Conservation (phyloP, 495 filamentous ascomycete genomes). For the Lophium mytilinum region DNA sequence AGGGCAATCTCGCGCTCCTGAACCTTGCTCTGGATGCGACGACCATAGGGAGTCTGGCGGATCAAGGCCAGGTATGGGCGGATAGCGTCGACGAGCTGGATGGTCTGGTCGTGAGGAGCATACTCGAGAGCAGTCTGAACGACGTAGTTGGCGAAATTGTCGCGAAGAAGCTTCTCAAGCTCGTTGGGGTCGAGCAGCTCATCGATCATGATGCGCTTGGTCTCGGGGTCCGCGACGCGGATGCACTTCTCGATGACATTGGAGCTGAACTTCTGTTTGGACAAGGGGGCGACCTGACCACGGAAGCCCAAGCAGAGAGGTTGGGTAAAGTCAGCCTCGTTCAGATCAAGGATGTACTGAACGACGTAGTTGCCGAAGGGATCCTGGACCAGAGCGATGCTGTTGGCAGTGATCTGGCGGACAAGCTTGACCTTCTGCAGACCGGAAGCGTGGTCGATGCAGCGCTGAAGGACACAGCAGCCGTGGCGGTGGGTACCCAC, state of each 20-base stretch:
- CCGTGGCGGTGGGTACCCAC: conserved; percentile 97
- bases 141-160: conserved; percentile 94
- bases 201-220: conserved; percentile 71
- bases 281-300: conserved; percentile 64
- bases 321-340: conserved; percentile 71
- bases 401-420: conserved; percentile 71
- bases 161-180: conserved; percentile 77
- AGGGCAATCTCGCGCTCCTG: conserved; percentile 31
- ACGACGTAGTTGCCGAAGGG: conserved; percentile 98
- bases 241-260: conserved; percentile 98
- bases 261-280: conserved; percentile 97
- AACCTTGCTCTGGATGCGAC: conserved; percentile 85
- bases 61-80: conserved; percentile 76
- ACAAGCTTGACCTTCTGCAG: conserved; percentile 82
- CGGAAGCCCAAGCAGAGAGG: conserved; percentile 72
- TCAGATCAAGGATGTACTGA: conserved; percentile 93
- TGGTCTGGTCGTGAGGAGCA: conserved; percentile 13
- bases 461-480: conserved; percentile 95
- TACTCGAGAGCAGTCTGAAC: conserved; percentile 70
- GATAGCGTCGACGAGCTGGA: conserved; percentile 64
- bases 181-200: conserved; percentile 70
- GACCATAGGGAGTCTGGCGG: conserved; percentile 82
- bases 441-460: conserved; percentile 93
- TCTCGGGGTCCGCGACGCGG: conserved; percentile 59
- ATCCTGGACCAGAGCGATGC: conserved; percentile 80